Base-by-base conservation (phyloP, 2,329 filamentous ascomycete species). In the Stagonosporopsis chrysanthemi region DNA sequence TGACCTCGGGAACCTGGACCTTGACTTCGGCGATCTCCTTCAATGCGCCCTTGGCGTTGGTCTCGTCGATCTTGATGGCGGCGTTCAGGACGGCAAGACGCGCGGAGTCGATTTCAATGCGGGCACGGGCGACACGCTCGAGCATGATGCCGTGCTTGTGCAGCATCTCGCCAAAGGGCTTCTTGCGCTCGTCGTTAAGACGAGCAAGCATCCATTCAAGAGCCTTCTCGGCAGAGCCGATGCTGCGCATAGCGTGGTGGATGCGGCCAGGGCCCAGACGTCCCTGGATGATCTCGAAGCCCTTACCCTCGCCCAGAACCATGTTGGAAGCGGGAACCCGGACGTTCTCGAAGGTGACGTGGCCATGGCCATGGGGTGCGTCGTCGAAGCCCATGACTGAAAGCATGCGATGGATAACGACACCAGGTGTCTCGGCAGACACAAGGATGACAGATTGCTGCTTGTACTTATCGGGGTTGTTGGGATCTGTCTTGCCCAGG, bases 211-310 rank as follows among this genome's bases (percentile, higher is more conserved):
- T 90, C 90, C 91, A 97, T 73, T 98, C 94, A 23, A 99, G 86
- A 0, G 93, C 95, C 65, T 88, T 87, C 79, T 99, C 95, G 17
- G 95, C 89, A 49, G 92, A 90, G 50, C 95, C 95, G 73, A 99
- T 95, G 59, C 88, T 89, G 64, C 95, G 88, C 95, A 99, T 99
- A 58, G 92, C 92, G 80, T 99, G 95, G 81, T 99, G 95, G 75
- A 99, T 98, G 56, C 95, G 90, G 31, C 95, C 95, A 1, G 95
- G 95, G 1, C 95, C 95, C 23, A 99, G 88, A 67, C 95, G 91
- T 56, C 95, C 95, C 77, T 99, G 95, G 73, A 99, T 97, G 74
- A 99, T 97, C 79, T 99, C 95, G 77, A 99, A 99, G 19, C 95
- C 95, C 62, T 91, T 88, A 64, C 95, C 95, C 76, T 95, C 91